Evolutionary conservation across 2,329 filamentous ascomycete species (phyloP).

Genomic region (Fusarium multiceps): DNA sequence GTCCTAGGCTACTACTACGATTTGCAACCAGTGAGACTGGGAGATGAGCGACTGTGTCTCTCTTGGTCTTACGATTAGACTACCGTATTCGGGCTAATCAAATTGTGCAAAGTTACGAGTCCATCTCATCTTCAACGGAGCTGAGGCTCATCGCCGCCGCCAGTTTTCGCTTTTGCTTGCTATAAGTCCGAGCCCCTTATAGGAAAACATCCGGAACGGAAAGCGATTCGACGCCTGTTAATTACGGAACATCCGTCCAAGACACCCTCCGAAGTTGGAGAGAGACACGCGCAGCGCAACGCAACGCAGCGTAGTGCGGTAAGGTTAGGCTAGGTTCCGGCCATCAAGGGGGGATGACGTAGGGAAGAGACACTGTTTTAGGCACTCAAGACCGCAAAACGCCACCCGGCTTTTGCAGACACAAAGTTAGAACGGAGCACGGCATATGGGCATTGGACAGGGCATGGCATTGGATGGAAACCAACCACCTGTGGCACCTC

Average conservation of each 20-base stretch:
- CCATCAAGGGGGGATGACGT: not conserved
- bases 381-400: constrained; percentile 8
- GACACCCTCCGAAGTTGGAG: not conserved
- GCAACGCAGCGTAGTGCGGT: not conserved
- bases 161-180: not conserved
- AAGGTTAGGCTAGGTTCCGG: not conserved
- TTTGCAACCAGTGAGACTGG: not conserved
- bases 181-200: not conserved
- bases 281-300: not conserved
- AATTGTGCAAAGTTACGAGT: not conserved
- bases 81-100: not conserved
- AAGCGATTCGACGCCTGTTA: not conserved
- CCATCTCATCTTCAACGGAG: not conserved
- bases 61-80: not conserved
- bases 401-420: constrained; percentile 16
- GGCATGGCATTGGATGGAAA: not conserved
- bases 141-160: constrained; percentile 11
- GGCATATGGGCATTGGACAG: not conserved
- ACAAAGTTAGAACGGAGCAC: not conserved
- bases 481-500: not conserved
- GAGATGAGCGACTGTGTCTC: not conserved
- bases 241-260: not conserved
- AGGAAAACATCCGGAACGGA: constrained; percentile 3
- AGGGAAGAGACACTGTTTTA: constrained; percentile 3
- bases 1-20: not conserved